Evolutionary conservation across 164 flowering plant species (phyloP), one percentile per base, ranked within the genome.

Genomic region (Vitis amurensis): DNA sequence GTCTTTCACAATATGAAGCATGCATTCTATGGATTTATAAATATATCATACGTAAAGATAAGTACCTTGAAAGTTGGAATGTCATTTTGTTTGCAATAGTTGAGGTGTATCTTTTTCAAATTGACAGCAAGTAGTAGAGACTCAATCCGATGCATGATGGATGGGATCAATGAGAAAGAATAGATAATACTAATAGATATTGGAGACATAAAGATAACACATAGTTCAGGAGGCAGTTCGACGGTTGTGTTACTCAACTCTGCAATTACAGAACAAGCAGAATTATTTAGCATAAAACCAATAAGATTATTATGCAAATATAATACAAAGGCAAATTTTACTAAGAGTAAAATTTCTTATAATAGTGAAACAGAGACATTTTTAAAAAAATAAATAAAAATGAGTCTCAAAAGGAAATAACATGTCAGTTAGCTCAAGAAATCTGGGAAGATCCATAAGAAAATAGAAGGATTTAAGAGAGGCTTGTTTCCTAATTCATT

Each of bases 201-300:
- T 8, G 97, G 93, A 12, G 97, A 81, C 85, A 94, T 78, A 19
- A 94, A 66, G 37, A 92, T 67, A 23, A 3, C 52, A 76, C 97
- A 92, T 17, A 94, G 88, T 68, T 94, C 98, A 14, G 98, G 88
- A 9, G 98, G 98, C 78, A 94, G 73, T 75, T 94, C 95, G 10
- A 88, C 90, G 31, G 17, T 73, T 14, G 74, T 16, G 17, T 76
- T 69, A 37, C 74, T 79, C 11, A 75, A 51, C 44, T 84, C 96
- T 90, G 86, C 85, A 76, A 48, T 23, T 13, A 50, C 10, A 69
- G 27, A 72, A 30, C 15, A 72, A 60, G 60, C 30, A 56, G 1
- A 13, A 27, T 61, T 55, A 63, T 44, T 19, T 37, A 16, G 52
- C 27, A 8, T n/a, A 16, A 27, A 48, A 50, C 3, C 15, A 27